Percentiles rank a stretch among this genome's conserved stretches.
Evolutionary conservation across 257 asterid genomes (phyloP).

Genomic region (Solanum phureja): DNA sequence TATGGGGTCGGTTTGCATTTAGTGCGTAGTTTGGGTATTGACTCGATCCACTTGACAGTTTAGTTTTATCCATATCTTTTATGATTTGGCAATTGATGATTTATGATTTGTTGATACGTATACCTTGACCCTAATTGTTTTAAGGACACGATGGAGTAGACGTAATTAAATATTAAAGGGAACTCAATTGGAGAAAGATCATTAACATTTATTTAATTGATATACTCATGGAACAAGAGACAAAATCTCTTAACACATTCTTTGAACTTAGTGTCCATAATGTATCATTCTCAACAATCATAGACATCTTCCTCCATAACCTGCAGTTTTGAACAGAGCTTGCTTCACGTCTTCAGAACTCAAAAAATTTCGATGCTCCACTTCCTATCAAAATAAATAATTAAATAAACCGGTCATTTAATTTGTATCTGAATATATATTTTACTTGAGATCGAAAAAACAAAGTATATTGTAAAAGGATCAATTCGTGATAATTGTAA

Average conservation of each 20-base stretch:
- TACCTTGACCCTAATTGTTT: not conserved
- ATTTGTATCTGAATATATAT: not conserved
- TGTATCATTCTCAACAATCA: constrained; percentile 8
- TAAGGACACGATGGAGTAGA: not conserved
- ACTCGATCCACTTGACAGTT: not conserved
- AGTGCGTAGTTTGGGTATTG: not conserved
- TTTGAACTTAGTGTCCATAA: not conserved
- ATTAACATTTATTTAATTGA: not conserved
- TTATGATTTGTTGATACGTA: not conserved
- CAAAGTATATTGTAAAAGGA: too few species aligned
- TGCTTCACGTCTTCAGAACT: constrained; percentile 52
- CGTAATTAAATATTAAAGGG: not conserved
- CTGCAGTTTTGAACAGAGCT: constrained; percentile 61
- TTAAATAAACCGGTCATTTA: not conserved
- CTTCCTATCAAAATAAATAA: constrained; percentile 15
- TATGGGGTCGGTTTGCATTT: not conserved
- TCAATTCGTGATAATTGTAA: too few species aligned
- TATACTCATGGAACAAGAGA: not conserved
- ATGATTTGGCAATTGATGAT: not conserved
- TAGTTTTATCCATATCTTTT: not conserved
- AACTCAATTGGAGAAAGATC: not conserved
- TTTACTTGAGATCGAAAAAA: too few species aligned
- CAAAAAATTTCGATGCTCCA: constrained; percentile 32
- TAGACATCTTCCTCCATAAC: constrained; percentile 70
- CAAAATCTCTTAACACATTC: not conserved